phyloP scores from a whole-genome alignment of 2,329 filamentous ascomycete species.

The Epichloe hybrida region DNA sequence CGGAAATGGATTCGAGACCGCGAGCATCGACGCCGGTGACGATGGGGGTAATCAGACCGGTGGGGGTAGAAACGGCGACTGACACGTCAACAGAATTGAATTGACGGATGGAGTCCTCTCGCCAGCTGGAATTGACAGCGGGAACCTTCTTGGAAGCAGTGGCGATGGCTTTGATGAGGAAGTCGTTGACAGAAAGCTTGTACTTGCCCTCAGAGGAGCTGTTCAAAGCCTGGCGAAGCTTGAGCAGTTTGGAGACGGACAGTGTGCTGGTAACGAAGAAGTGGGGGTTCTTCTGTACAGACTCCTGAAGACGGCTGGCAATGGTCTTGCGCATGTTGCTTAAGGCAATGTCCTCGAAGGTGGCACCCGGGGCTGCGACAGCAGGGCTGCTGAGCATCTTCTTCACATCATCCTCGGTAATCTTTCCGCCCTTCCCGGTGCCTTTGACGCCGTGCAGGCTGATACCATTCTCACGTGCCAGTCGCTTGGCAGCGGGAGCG shows the following conservation, averaged over 20 bases:
- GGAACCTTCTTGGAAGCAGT: conserved; percentile 87
- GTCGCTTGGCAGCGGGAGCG: conserved; percentile 59
- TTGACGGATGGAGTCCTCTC: conserved; percentile 79
- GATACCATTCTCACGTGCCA: conserved; percentile 76
- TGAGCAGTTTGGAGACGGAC: conserved; percentile 88
- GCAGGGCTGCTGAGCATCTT: conserved; percentile 54
- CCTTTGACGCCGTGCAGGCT: conserved; percentile 71
- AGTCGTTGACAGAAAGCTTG: conserved; percentile 99
- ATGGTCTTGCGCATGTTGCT: conserved; percentile 97
- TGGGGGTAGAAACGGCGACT: conserved; percentile 86
- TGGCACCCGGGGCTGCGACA: conserved; percentile 43
- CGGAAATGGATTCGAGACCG: conserved; percentile 78
- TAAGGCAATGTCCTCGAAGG: conserved; percentile 73
- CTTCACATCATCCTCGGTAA: conserved; percentile 88
- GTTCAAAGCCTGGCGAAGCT: conserved; percentile 91
- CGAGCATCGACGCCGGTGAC: conserved; percentile 79
- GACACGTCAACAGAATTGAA: conserved; percentile 89
- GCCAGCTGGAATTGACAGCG: conserved; percentile 91
- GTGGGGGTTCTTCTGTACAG: conserved; percentile 87
- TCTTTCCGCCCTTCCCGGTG: conserved; percentile 69
- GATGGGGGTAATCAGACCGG: conserved; percentile 93
- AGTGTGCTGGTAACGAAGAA: conserved; percentile 90
- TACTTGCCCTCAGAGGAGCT: conserved; percentile 79
- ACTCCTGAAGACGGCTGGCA: conserved; percentile 76
- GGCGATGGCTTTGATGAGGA: conserved; percentile 92